A percentile compares a stretch with the other conserved stretches of the same genome.
phyloP scores from a whole-genome alignment of 2,329 filamentous ascomycete genomes.

The Fusarium euwallaceae region DNA sequence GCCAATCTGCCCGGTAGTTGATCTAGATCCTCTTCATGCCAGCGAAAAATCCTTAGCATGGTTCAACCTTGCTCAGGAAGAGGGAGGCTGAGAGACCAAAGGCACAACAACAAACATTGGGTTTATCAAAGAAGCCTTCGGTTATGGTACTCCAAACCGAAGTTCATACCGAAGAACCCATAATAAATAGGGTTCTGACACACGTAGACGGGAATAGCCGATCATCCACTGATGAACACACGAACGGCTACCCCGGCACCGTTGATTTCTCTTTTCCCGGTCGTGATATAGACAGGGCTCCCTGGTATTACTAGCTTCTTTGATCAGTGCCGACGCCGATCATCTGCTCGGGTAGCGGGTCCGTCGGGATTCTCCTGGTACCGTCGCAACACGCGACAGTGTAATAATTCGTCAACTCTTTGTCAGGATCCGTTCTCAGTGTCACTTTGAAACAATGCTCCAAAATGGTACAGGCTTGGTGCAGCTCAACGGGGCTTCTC shows the following conservation, averaged over 20 bases:
- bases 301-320: background rate
- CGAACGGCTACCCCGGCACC: background rate
- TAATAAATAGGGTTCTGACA: background rate
- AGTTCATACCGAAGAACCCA: background rate
- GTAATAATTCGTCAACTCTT: background rate
- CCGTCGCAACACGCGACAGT: background rate
- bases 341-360: background rate
- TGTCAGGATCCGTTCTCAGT: background rate
- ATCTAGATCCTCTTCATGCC: background rate
- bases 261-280: background rate
- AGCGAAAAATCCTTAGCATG: background rate
- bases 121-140: background rate
- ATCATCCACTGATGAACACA: background rate
- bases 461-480: background rate
- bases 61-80: background rate
- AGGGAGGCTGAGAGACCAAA: background rate
- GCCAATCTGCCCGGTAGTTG: background rate
- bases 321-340: conserved; percentile 2
- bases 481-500: background rate
- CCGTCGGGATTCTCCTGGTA: background rate
- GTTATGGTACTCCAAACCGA: background rate
- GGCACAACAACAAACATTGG: too few species aligned
- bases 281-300: background rate
- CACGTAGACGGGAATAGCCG: background rate
- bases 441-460: background rate